Evolutionary conservation across 2,329 filamentous ascomycete species (phyloP), one percentile per base, ranked within the genome.

Genomic region (Monosporascus sp.): DNA sequence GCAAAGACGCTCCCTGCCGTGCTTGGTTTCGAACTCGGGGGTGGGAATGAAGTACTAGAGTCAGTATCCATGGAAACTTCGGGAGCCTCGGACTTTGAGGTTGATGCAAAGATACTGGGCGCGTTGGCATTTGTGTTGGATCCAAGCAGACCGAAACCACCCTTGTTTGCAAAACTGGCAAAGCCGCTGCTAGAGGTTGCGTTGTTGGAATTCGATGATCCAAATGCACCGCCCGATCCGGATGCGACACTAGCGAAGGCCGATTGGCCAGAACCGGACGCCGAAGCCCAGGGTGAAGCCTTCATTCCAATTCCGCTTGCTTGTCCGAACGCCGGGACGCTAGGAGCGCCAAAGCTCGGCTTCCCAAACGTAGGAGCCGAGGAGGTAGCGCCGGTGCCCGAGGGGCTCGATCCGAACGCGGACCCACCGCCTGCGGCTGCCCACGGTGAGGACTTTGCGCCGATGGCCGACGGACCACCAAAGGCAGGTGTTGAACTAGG

Each of bases 231-330:
- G 9, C 46, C 56, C 41, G 45, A 52, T 37, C 46, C 52, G 46
- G 59, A 58, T 40, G 63, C 59, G 5, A 64, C 48, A 50, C 68
- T 71, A 7, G 76, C 64, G 52, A 82, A 80, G 15, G 76, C 73
- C 7, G 77, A 67, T 62, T 84, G 80, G 2, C 82, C 82, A 66
- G 86, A 85, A 2, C 78, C 70, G 18, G 79, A 72, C 4, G 70
- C 70, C 20, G 74, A 63, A 4, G 72, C 74, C 82, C 82, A 86
- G 11, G 79, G 80, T 5, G 82, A 85, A 2, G 72, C 60, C 56
- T 76, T 78, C 46, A 72, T 59, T 2, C 78, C 78, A 28, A 78
- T 61, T 14, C 72, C 71, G 7, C 77, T 72, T 17, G 80, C 71
- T 57, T 81, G 75, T 3, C 81, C 81, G 63, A 85, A 84, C 4